phyloP scores from a whole-genome alignment of 1,284 basidiomycete species.

The Clitocybe nebularis region DNA sequence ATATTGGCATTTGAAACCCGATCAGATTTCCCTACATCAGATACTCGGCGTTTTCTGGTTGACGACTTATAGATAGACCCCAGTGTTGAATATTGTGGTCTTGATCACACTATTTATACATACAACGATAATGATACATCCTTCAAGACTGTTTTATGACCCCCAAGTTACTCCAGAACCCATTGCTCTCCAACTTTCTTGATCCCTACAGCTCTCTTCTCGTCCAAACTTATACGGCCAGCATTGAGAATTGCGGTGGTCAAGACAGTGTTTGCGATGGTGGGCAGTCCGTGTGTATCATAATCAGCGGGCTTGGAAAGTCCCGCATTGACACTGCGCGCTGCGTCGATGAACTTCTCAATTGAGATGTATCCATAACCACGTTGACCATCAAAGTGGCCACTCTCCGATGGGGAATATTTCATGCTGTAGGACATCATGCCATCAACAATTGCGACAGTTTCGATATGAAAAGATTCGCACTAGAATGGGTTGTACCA shows the following conservation, averaged over 20 bases:
- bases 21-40: no score
- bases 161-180: conserved; percentile 55
- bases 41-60: no score
- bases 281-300: conserved; percentile 80
- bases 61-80: no score
- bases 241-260: conserved; percentile 92
- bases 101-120: no score
- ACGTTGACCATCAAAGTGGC: conserved; percentile 89
- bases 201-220: conserved; percentile 79
- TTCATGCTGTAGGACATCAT: conserved; percentile 63
- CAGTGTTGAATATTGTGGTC: no score
- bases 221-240: conserved; percentile 84
- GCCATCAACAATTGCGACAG: no score
- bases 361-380: conserved; percentile 91
- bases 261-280: conserved; percentile 83
- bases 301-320: conserved; percentile 64
- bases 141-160: background rate
- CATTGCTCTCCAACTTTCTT: conserved; percentile 62
- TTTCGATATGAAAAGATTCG: conserved; percentile 35
- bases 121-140: conserved; percentile 10
- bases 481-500: conserved; percentile 92
- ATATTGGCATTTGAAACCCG: no score
- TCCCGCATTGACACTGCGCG: conserved; percentile 73
- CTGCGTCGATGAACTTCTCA: conserved; percentile 87
- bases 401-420: conserved; percentile 87